Conservation (phyloP, 306 rosid species). For the Malus sieversii region DNA sequence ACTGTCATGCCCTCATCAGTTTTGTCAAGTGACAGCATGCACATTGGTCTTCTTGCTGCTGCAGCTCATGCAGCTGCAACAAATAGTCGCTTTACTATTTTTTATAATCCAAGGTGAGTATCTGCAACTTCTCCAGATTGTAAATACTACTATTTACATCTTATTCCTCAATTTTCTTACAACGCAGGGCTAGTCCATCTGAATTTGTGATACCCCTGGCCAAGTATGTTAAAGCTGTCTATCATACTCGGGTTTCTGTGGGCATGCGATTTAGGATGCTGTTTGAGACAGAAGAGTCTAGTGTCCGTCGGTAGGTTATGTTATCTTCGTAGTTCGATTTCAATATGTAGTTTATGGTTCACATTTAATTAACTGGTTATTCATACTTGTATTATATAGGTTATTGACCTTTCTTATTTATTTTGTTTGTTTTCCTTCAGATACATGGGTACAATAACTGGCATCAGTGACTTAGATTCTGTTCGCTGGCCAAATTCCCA, state of each 20-base stretch:
- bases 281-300: constrained; percentile 75
- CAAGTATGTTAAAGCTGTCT: constrained; percentile 63
- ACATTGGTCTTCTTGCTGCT: constrained; percentile 82
- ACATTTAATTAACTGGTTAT: not conserved
- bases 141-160: not conserved
- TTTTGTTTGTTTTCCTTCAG: constrained; percentile 30
- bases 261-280: constrained; percentile 81
- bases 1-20: constrained; percentile 72
- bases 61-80: constrained; percentile 76
- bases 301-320: constrained; percentile 53
- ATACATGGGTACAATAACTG: constrained; percentile 77
- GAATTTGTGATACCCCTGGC: constrained; percentile 69
- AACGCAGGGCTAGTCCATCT: constrained; percentile 58
- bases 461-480: constrained; percentile 59
- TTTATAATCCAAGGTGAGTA: constrained; percentile 55
- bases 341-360: not conserved
- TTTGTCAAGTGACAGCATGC: constrained; percentile 78
- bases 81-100: constrained; percentile 59
- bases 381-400: not conserved
- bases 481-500: constrained; percentile 71
- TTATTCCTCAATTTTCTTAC: not conserved
- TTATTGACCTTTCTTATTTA: constrained; percentile 2
- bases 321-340: not conserved
- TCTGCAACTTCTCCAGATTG: constrained; percentile 3
- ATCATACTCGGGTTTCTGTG: constrained; percentile 63